Base-by-base conservation (phyloP, 345 rosid species). In the Populus ilicifolia region DNA sequence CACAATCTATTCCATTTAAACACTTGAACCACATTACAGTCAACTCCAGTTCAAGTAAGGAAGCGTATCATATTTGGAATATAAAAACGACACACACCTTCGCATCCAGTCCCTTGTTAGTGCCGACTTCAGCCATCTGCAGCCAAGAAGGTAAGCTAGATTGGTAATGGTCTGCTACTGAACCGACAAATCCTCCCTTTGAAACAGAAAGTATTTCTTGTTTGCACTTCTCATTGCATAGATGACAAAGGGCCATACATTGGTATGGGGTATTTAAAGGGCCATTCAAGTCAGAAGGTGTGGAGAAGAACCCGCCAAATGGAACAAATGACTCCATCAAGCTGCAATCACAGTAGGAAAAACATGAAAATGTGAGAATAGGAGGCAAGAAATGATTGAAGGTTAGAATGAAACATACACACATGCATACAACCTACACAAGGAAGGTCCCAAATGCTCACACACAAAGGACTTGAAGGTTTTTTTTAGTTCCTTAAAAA, bases 281-380 rank as follows among this genome's bases (percentile, higher is more conserved):
- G 71, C 36, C 79, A 61, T 73, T 85, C 73, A 81, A 81, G 79
- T 89, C 94, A 13, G 86, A 80, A 4, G 90, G 75, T 39, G 86
- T 67, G 30, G 94, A 77, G 80, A 92, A 90, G 83, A 90, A 86
- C 46, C 97, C 94, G 72, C 92, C 89, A 78, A 92, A 85, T 36
- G 97, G 94, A 39, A 92, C 89, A 78, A 90, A 90, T 0, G 97
- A 92, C 75, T 85, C 89, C 94, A 89, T 86, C 80, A 90, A 92
- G 87, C 94, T 88, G 94, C 52, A 82, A 79, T 76, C 21, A 54
- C 62, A 71, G 72, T 82, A 84, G 78, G 77, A 83, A 33, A 33
- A 33, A 77, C 78, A 82, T 38, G 67, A 68, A 80, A 84, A 83
- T 75, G 86, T 82, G 81, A 84, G 88, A 88, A 74, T 82, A 76